Evolutionary conservation across 2,329 filamentous ascomycete species (phyloP).

Genomic region (Dothistroma pini): DNA sequence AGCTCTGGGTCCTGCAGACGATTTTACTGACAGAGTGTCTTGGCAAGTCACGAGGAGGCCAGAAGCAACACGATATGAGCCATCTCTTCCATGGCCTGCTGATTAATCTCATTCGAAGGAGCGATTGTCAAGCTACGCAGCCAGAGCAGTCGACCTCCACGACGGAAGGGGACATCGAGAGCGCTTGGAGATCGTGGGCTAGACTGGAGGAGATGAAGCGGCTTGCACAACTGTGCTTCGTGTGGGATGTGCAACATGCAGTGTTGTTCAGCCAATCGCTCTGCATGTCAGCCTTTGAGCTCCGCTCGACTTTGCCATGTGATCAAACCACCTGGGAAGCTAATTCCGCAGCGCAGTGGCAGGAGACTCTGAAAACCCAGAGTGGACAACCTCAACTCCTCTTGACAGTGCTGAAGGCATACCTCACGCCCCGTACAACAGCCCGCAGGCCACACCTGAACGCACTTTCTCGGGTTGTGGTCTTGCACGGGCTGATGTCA

Average conservation of each 20-base stretch:
- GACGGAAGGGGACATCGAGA: constrained; percentile 41
- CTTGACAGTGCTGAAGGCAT: constrained; percentile 55
- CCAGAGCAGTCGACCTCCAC: constrained; percentile 35
- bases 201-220: constrained; percentile 58
- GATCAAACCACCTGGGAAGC: constrained; percentile 57
- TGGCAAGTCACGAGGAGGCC: constrained; percentile 59
- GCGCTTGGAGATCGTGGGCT: constrained; percentile 53
- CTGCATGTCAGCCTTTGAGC: constrained; percentile 63
- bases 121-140: constrained; percentile 49
- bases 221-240: constrained; percentile 58
- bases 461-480: constrained; percentile 50
- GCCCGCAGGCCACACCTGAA: constrained; percentile 40
- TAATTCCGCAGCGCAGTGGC: constrained; percentile 50
- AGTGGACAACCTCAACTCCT: constrained; percentile 35
- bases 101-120: constrained; percentile 54
- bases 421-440: constrained; percentile 40
- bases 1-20: constrained; percentile 59
- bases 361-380: constrained; percentile 7
- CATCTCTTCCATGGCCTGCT: constrained; percentile 57
- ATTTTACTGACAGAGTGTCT: constrained; percentile 63
- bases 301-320: constrained; percentile 56
- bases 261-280: constrained; percentile 63
- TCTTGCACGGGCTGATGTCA: constrained; percentile 61
- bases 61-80: constrained; percentile 61
- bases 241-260: constrained; percentile 64